These are phyloP conservation scores for Saccharomycopsis selenospora DNA, from an alignment of 805 yeast genomes.

Conservation along the genomic window DNA sequence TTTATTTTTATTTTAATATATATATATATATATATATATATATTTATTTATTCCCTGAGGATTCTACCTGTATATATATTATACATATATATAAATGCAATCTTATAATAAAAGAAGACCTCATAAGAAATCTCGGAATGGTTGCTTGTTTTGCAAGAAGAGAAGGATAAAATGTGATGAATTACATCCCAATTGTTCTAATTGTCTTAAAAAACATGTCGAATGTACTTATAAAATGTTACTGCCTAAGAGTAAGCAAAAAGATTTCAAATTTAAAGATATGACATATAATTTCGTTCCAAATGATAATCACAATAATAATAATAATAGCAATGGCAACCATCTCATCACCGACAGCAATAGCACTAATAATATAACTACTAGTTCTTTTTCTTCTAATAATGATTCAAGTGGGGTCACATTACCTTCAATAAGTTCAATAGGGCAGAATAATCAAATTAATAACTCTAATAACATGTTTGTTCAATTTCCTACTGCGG, in stretches of 20 bases:
- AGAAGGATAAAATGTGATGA: slow-evolving; percentile 17
- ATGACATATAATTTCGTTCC: slow-evolving; percentile 8
- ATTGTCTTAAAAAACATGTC: slow-evolving; percentile 10
- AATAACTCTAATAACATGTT: too few relatives aligned
- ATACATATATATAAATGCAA: too few relatives aligned
- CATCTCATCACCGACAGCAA: background rate
- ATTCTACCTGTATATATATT: too few relatives aligned
- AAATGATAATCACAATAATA: background rate
- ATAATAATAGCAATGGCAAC: background rate
- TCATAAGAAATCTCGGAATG: slow-evolving; percentile 17
- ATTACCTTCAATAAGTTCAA: too few relatives aligned
- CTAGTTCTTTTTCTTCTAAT: too few relatives aligned
- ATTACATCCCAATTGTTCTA: slow-evolving; percentile 10
- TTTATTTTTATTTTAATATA: too few relatives aligned
- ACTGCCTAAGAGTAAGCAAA: slow-evolving; percentile 3
- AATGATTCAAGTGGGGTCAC: too few relatives aligned
- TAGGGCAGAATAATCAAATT: too few relatives aligned
- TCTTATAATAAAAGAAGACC: slow-evolving; percentile 11
- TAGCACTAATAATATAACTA: too few relatives aligned
- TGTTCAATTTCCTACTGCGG: too few relatives aligned
- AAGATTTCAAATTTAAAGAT: slow-evolving; percentile 13
- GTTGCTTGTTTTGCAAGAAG: slow-evolving; percentile 14
- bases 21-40: too few relatives aligned
- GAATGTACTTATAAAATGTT: slow-evolving; percentile 3
- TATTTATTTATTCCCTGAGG: too few relatives aligned